Evolutionary conservation across 768 basidiomycete genomes (phyloP).

Genomic region (Boletus huronensis): DNA sequence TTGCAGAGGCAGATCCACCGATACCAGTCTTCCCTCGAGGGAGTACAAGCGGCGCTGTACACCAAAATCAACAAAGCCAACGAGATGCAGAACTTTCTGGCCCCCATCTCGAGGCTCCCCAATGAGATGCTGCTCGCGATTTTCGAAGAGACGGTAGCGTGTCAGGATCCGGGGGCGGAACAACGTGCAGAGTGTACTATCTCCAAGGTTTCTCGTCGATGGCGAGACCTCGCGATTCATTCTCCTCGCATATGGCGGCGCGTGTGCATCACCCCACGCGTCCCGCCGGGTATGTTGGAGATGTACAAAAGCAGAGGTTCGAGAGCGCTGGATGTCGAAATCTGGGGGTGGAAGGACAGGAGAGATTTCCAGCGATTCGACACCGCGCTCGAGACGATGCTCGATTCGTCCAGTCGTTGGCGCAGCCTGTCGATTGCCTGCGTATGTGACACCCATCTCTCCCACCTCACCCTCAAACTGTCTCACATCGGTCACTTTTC

Average conservation of each 20-base stretch:
- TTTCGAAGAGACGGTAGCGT: conserved; percentile 29
- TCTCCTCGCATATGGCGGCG: conserved; percentile 31
- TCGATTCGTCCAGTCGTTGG: conserved; percentile 27
- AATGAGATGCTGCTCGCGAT: conserved; percentile 31
- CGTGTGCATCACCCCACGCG: conserved; percentile 23
- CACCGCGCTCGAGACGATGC: conserved; percentile 22
- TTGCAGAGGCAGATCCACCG: conserved; percentile 18
- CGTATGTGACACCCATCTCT: conserved; percentile 29
- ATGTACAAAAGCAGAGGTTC: conserved; percentile 25
- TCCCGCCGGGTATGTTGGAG: conserved; percentile 19
- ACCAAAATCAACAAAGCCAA: conserved; percentile 23
- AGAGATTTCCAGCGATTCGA: conserved; percentile 32
- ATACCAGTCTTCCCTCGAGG: conserved; percentile 12
- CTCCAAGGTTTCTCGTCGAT: conserved; percentile 32
- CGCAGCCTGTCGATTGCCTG: conserved; percentile 25
- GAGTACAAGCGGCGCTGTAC: conserved; percentile 14
- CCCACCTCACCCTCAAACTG: conserved; percentile 28
- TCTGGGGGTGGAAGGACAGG: conserved; percentile 30
- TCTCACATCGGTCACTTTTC: conserved; percentile 17
- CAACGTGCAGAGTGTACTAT: conserved; percentile 23
- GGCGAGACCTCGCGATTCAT: conserved; percentile 31
- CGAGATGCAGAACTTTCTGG: conserved; percentile 30
- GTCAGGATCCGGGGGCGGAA: conserved; percentile 20
- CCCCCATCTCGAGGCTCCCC: conserved; percentile 28
- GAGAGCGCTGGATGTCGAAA: conserved; percentile 26